Base-by-base conservation (phyloP, 208 protist species). In the Wallacemonas collosoma region DNA sequence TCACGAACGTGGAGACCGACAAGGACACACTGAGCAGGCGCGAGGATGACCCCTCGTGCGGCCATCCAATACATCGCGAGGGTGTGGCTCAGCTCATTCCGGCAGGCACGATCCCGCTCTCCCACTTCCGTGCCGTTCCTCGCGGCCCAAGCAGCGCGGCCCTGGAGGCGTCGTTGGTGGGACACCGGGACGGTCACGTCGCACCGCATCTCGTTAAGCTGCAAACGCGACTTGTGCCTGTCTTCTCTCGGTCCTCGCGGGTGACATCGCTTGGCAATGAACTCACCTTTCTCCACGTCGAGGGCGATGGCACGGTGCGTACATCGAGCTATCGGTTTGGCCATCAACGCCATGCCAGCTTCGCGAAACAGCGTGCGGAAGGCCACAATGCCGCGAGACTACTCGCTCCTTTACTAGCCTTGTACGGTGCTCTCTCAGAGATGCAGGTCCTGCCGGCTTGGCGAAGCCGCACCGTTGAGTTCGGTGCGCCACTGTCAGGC, bases 221-320 rank as follows among this genome's bases (percentile, higher is more conserved):
- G 55, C 76, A 73, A 68, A 81, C 84, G 55, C 66, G 82, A 51
- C 54, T 88, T 15, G 83, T 93, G 62, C 86, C 86, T 5, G 82
- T 68, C 60, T 82, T 87, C 39, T 87, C 80, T 15, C 79, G 76
- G 45, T 81, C 73, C 0, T 72, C 70, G 9, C 54, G 82, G 40
- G 68, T 73, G 1, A 67, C 79, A 51, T 86, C 83, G 55, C 45
- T 82, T 35, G 73, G 66, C 9, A 91, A 87, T 63, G 82, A 80
- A 35, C 75, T 95, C 47, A 85, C 93, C 65, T 89, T 93, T 67
- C 36, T 93, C 58, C 87, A 84, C 75, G 68, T 95, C 45, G 86
- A 92, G 39, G 77, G 68, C 17, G 87, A 93, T 62, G 91, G 91
- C 38, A 93, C 91, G 17, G 80, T 93, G 58, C 75, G 80, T 40